These are phyloP conservation scores for Chlamydomonas sp. DNA, from an alignment of 139 green algal species.

Conservation along the genomic window DNA sequence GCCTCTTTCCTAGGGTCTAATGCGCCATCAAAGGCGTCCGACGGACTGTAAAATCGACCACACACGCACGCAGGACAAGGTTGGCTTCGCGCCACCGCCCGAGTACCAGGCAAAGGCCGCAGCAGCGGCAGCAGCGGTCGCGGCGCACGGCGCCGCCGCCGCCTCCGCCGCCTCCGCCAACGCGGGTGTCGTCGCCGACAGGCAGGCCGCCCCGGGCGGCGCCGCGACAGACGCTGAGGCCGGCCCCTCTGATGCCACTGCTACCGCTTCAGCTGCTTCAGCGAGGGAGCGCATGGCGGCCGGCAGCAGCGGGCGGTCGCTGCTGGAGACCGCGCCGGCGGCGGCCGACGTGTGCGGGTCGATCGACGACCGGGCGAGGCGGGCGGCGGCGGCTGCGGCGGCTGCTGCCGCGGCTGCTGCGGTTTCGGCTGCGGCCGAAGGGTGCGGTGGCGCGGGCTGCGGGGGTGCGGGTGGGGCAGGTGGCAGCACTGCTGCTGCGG, in stretches of 20 bases:
- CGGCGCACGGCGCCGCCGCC: neutral
- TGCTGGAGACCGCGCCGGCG: slow-evolving; percentile 4
- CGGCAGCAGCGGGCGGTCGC: slow-evolving; percentile 2
- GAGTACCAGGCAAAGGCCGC: slow-evolving; percentile 10
- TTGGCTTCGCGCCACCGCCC: slow-evolving; percentile 16
- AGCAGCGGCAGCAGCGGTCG: slow-evolving; percentile 13
- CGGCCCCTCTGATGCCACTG: too few relatives aligned
- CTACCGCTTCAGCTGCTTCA: too few relatives aligned
- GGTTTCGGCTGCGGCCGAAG: too few relatives aligned
- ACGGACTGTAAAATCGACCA: too few relatives aligned
- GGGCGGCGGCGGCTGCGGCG: neutral
- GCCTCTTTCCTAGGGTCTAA: too few relatives aligned
- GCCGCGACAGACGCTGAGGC: neutral
- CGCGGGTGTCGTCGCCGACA: neutral
- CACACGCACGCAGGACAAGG: slow-evolving; percentile 38
- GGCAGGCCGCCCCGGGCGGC: neutral
- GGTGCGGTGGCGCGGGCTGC: too few relatives aligned
- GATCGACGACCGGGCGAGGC: neutral
- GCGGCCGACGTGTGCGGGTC: slow-evolving; percentile 21
- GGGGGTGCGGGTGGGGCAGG: neutral
- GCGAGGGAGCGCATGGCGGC: too few relatives aligned
- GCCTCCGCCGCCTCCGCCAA: slow-evolving; percentile 1
- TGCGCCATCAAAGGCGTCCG: too few relatives aligned
- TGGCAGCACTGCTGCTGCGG: neutral
- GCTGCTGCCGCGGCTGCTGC: too few relatives aligned